Evolutionary conservation across 495 filamentous ascomycete genomes (phyloP).

Genomic region (Parathielavia hyrcaniae): DNA sequence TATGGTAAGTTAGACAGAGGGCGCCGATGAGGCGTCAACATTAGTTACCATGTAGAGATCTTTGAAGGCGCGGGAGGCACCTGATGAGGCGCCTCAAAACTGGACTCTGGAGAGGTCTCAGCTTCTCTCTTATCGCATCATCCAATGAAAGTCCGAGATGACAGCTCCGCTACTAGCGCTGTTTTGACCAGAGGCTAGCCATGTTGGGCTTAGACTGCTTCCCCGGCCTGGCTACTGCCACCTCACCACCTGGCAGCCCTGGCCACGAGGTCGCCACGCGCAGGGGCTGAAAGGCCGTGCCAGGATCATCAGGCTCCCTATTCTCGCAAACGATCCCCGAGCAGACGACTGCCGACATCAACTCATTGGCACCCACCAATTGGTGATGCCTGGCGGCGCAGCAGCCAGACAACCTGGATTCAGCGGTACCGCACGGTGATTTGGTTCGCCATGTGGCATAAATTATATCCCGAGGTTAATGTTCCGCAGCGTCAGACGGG

Average conservation of each 20-base stretch:
- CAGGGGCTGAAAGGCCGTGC: not conserved
- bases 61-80: not conserved
- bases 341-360: slow-evolving; percentile 12
- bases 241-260: slow-evolving; percentile 4
- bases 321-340: slow-evolving; percentile 5
- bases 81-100: too few relatives aligned
- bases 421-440: not conserved
- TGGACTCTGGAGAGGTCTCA: too few relatives aligned
- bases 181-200: slow-evolving; percentile 1
- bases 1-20: too few relatives aligned
- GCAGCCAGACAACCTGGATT: not conserved
- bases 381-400: not conserved
- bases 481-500: too few relatives aligned
- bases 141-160: not conserved
- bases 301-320: not conserved
- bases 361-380: not conserved
- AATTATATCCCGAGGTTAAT: not conserved
- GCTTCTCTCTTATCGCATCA: not conserved
- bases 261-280: slow-evolving; percentile 16
- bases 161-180: too few relatives aligned
- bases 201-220: not conserved
- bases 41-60: too few relatives aligned
- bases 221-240: not conserved
- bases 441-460: slow-evolving; percentile 18
- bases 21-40: too few relatives aligned